Base-by-base conservation (phyloP, 2,329 filamentous ascomycete species). In the Delphinella strobiligena region DNA sequence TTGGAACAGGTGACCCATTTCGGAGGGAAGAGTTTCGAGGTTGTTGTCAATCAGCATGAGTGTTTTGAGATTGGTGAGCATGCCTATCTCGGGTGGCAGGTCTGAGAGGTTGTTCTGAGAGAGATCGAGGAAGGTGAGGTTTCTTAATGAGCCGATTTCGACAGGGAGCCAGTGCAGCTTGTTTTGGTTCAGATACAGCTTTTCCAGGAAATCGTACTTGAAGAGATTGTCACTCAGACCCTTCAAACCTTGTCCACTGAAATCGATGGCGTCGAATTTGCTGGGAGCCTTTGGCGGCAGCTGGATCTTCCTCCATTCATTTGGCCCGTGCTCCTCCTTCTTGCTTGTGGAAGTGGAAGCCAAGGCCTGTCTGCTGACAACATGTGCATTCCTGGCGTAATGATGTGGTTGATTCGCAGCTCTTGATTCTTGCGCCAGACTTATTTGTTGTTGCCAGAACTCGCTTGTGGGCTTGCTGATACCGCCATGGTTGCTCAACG, bases 111-210 rank as follows among this genome's bases (percentile, higher is more conserved):
- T 76, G 60, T 98, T 98, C 63, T 81, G 78, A 0, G 91, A 96
- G 3, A 88, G 72, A 60, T 98, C 89, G 36, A 98, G 73, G 53
- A 88, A 75, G 27, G 77, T 82, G 36, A 98, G 66, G 47, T 82
- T 80, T 47, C 88, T 79, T 48, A 98, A 69, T 51, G 81, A 74
- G 30, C 91, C 88, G 56, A 98, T 86, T 16, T 78, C 71, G 29
- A 82, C 67, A 10, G 89, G 87, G n/a, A 98, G 67, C 34, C 73
- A 71, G 19, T 78, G 78, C 43, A 98, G 72, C 58, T 87, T 88
- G 69, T 98, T 98, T 49, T 87, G 89, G 51, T 87, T 87, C 46
- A 98, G 77, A 60, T 93, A 95, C 19, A 98, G 74, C 61, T 93
- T 89, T 49, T 83, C 83, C 41, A 98, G 68, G 60, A 98, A 96